Percentiles rank a stretch among this genome's conserved stretches.
Conservation (phyloP, 1,284 basidiomycete species). For the Cutaneotrichosporon sp. region DNA sequence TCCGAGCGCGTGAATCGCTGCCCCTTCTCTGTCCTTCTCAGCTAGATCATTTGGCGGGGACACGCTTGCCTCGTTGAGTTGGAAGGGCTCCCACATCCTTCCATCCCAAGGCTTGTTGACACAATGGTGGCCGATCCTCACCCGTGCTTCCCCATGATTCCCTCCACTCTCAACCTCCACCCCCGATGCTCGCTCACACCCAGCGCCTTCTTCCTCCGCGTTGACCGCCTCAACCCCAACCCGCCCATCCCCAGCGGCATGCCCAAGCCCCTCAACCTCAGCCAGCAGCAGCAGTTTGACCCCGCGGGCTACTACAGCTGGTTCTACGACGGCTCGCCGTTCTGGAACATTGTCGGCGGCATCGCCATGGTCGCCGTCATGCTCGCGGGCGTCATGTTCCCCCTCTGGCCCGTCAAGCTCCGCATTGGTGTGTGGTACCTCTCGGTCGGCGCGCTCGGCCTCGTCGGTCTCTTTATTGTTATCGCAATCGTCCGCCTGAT, state of each 20-base stretch:
- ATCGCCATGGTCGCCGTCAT: slow-evolving; percentile 89
- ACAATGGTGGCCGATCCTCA: too few relatives aligned
- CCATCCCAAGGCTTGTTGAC: too few relatives aligned
- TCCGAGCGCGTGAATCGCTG: too few relatives aligned
- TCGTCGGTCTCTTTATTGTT: slow-evolving; percentile 88
- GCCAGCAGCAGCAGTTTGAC: slow-evolving; percentile 75
- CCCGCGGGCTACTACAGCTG: slow-evolving; percentile 81
- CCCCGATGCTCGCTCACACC: slow-evolving; percentile 14
- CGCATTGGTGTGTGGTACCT: slow-evolving; percentile 97
- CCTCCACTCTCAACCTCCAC: not conserved
- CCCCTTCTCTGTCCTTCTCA: too few relatives aligned
- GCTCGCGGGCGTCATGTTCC: slow-evolving; percentile 98
- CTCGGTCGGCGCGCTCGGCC: slow-evolving; percentile 79
- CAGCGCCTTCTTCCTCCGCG: slow-evolving; percentile 81
- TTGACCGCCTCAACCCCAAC: slow-evolving; percentile 64
- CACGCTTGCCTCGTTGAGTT: too few relatives aligned
- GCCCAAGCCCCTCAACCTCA: slow-evolving; percentile 78
- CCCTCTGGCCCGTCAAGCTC: slow-evolving; percentile 91
- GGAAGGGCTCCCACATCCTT: too few relatives aligned
- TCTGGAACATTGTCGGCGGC: slow-evolving; percentile 90
- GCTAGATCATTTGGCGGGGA: too few relatives aligned
- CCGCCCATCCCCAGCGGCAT: slow-evolving; percentile 66
- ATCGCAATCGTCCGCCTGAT: slow-evolving; percentile 91
- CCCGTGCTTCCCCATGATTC: too few relatives aligned
- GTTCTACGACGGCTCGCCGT: slow-evolving; percentile 95